These are phyloP conservation scores for Nicotiana tabacum DNA, from an alignment of 257 asterid genomes.

Conservation along the genomic window DNA sequence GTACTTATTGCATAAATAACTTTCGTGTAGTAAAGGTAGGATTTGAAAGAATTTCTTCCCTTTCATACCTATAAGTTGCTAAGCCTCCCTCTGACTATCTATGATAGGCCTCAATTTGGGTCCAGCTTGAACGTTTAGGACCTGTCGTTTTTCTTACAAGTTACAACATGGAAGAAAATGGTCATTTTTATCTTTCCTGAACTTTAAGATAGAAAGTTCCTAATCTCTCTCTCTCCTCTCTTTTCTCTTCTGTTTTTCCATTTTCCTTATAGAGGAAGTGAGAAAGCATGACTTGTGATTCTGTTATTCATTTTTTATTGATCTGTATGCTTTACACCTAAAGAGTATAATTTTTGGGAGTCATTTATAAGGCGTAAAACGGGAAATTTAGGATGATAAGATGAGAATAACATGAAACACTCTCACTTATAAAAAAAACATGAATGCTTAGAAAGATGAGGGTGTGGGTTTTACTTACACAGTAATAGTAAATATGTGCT, in stretches of 20 bases:
- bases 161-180: not conserved
- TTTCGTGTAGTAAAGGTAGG: not conserved
- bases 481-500: not conserved
- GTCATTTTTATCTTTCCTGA: not conserved
- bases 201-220: not conserved
- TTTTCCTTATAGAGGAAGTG: not conserved
- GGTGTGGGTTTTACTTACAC: not conserved
- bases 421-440: no score
- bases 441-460: not conserved
- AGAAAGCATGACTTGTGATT: not conserved
- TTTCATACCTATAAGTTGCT: not conserved
- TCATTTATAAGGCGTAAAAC: not conserved
- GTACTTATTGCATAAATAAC: not conserved
- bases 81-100: not conserved
- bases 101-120: conserved; percentile 4
- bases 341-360: not conserved
- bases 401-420: not conserved
- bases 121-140: not conserved
- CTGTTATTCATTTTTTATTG: not conserved
- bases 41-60: not conserved
- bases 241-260: not conserved
- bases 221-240: not conserved
- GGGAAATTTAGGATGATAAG: not conserved
- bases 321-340: not conserved
- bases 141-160: not conserved